Evolutionary conservation across 2,329 filamentous ascomycete species (phyloP).

Genomic region (Periconia digitata): DNA sequence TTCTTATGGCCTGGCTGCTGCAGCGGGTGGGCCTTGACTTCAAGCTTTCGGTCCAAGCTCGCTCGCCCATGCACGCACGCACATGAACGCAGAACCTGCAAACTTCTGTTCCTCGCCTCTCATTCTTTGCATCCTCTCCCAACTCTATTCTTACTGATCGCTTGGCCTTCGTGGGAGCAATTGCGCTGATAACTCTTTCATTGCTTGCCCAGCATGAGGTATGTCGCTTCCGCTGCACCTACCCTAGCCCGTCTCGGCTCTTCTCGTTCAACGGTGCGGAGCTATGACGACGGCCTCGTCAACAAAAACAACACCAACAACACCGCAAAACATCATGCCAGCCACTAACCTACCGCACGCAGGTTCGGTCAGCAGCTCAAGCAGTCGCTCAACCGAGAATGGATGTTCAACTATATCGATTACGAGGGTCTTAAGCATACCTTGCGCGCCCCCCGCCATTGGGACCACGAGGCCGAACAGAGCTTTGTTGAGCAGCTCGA

Average conservation of each 20-base stretch:
- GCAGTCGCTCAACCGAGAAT: constrained; percentile 94
- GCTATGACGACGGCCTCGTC: constrained; percentile 1
- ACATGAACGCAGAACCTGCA: constrained; percentile 4
- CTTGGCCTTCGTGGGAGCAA: constrained; percentile 6
- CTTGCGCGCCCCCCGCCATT: constrained; percentile 75
- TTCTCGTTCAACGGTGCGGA: too few relatives aligned
- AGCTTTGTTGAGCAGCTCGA: constrained; percentile 86
- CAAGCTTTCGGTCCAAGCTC: constrained; percentile 9
- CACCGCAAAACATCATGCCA: not conserved
- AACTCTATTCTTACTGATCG: not conserved
- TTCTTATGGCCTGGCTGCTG: constrained; percentile 2
- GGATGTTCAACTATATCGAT: constrained; percentile 97
- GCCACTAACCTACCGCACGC: constrained; percentile 23
- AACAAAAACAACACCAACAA: not conserved
- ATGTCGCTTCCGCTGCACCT: constrained; percentile 4
- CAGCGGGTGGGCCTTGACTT: not conserved
- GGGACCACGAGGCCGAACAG: constrained; percentile 91
- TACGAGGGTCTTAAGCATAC: constrained; percentile 91
- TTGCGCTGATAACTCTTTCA: not conserved
- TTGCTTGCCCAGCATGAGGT: constrained; percentile 28
- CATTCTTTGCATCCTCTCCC: not conserved
- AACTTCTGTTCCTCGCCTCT: not conserved
- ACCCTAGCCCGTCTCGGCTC: constrained; percentile 3
- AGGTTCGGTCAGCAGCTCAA: constrained; percentile 96
- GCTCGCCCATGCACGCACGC: not conserved